Conservation (phyloP, 371 early-diverging fungal genomes). For the Circinella umbellata region DNA sequence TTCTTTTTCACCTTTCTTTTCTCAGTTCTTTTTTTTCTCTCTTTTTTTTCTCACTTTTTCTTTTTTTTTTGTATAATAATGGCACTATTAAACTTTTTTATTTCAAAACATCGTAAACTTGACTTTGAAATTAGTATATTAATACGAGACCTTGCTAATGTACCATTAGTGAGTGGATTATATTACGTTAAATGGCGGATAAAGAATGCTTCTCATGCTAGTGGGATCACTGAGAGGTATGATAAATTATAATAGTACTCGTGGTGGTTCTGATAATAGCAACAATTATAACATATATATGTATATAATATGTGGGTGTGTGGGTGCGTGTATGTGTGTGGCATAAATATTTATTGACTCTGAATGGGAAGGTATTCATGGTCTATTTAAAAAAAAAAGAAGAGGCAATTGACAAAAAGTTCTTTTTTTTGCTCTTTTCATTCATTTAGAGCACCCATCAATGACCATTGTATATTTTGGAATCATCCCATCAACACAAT, state of each 20-base stretch:
- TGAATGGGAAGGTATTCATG: too few relatives aligned
- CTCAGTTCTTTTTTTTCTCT: constrained; percentile 6
- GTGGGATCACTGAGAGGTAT: constrained; percentile 57
- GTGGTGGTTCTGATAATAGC: too few relatives aligned
- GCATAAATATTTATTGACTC: too few relatives aligned
- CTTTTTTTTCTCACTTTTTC: neutral
- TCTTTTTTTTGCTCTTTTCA: neutral
- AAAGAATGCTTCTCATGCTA: constrained; percentile 48
- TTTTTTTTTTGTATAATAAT: neutral
- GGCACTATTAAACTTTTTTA: constrained; percentile 51
- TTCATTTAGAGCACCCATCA: constrained; percentile 54
- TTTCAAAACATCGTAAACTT: constrained; percentile 63
- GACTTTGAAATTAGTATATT: constrained; percentile 52
- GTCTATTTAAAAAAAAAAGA: neutral
- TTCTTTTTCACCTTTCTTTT: neutral
- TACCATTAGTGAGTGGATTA: constrained; percentile 69
- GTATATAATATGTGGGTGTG: too few relatives aligned
- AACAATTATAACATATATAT: too few relatives aligned
- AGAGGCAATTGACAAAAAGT: too few relatives aligned
- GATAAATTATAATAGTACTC: neutral
- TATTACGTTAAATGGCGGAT: constrained; percentile 71
- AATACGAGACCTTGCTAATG: constrained; percentile 65
- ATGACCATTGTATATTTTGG: constrained; percentile 61
- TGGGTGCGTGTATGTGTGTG: too few relatives aligned
- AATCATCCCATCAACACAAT: constrained; percentile 46